Evolutionary conservation across 2,329 filamentous ascomycete species (phyloP).

Genomic region (Pseudohalonectria lignicola): DNA sequence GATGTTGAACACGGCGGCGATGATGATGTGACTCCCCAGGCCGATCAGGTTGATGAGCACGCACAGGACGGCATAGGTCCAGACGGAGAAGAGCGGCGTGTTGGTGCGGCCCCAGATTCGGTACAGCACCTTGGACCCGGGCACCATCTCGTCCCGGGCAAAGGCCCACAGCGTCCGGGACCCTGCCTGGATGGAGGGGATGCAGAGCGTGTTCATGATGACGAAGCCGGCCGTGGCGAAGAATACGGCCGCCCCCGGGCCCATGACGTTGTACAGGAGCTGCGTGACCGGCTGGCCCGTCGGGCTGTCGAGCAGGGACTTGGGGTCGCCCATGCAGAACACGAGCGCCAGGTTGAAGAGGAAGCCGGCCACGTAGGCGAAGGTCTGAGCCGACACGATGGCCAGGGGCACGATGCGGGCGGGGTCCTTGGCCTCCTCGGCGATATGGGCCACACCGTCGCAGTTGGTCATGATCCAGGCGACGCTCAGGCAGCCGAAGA

Average conservation of each 20-base stretch:
- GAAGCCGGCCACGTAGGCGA: conserved; percentile 43
- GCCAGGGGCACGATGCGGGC: conserved; percentile 33
- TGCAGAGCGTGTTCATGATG: conserved; percentile 47
- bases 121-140: conserved; percentile 34
- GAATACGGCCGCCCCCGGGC: conserved; percentile 38
- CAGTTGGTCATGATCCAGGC: conserved; percentile 48
- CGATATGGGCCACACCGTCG: conserved; percentile 25
- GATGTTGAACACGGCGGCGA: conserved; percentile 40
- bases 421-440: conserved; percentile 30
- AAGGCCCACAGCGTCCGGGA: conserved; percentile 44
- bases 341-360: conserved; percentile 47
- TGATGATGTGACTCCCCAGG: conserved; percentile 41
- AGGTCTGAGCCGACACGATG: conserved; percentile 41
- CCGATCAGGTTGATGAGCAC: conserved; percentile 48
- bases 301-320: conserved; percentile 29
- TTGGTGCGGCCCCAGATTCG: conserved; percentile 34
- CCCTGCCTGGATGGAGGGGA: conserved; percentile 43
- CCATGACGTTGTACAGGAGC: conserved; percentile 46
- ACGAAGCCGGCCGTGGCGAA: conserved; percentile 45
- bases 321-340: conserved; percentile 42
- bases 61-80: conserved; percentile 42
- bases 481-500: conserved; percentile 50
- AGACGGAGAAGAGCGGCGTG: conserved; percentile 41
- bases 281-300: conserved; percentile 42
- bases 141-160: conserved; percentile 38